phyloP scores from a whole-genome alignment of 352 stramenopile genomes.

The Phytophthora podocarpi region DNA sequence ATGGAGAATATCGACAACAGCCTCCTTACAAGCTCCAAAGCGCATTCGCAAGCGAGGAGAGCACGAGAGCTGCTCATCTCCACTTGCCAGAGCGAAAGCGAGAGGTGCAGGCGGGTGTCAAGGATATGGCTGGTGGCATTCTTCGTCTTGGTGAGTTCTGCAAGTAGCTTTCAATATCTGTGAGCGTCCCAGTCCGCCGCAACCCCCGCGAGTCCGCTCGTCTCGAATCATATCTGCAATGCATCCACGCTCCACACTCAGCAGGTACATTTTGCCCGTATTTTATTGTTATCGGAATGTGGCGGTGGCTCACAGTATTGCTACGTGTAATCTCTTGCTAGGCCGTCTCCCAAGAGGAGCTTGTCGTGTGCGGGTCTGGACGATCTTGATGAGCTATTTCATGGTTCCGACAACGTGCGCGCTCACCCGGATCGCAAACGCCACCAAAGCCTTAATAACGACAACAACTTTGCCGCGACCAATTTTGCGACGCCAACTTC shows the following conservation, averaged over 20 bases:
- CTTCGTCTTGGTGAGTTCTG: conserved; percentile 38
- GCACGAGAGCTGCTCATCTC: conserved; percentile 24
- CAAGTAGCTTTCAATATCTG: conserved; percentile 36
- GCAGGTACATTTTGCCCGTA: conserved; percentile 33
- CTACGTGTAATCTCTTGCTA: conserved; percentile 18
- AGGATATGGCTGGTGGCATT: conserved; percentile 39
- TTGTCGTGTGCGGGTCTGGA: conserved; percentile 63
- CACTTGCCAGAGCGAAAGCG: conserved; percentile 17
- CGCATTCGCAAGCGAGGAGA: conserved; percentile 36
- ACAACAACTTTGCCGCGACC: conserved; percentile 29
- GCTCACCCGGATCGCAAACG: conserved; percentile 48
- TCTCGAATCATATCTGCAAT: conserved; percentile 25
- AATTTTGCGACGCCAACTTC: conserved; percentile 24
- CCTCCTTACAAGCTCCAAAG: conserved; percentile 34
- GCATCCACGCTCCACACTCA: conserved; percentile 41
- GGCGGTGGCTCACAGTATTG: neutral
- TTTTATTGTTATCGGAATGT: neutral
- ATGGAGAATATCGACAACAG: conserved; percentile 38
- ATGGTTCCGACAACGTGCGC: conserved; percentile 26
- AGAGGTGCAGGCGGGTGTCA: conserved; percentile 13
- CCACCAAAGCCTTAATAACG: conserved; percentile 54
- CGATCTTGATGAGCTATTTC: conserved; percentile 49
- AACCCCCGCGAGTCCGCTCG: conserved; percentile 7
- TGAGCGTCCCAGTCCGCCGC: conserved; percentile 12
- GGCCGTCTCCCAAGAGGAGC: conserved; percentile 65